A percentile compares a stretch with the other conserved stretches of the same genome.
phyloP scores from a whole-genome alignment of 2,329 filamentous ascomycete species.

The Phialophora macrospora region DNA sequence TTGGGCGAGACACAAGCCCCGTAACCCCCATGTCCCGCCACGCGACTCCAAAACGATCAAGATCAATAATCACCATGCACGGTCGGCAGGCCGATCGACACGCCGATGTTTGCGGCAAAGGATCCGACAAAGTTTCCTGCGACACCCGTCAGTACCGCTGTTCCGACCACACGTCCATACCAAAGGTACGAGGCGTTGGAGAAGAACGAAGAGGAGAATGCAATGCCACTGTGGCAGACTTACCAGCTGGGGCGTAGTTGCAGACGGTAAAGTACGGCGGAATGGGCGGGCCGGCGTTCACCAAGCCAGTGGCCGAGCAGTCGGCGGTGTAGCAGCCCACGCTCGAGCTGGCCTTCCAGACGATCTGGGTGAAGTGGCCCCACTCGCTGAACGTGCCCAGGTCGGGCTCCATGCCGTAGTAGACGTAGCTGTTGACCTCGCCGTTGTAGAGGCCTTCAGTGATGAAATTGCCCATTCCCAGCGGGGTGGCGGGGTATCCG shows the following conservation, averaged over 20 bases:
- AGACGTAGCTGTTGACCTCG: constrained; percentile 65
- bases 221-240: constrained; percentile 45
- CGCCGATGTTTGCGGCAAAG: constrained; percentile 29
- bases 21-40: not conserved
- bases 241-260: constrained; percentile 81
- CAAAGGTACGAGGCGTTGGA: not conserved
- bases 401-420: constrained; percentile 62
- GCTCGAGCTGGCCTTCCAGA: constrained; percentile 67
- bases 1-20: not conserved
- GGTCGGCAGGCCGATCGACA: constrained; percentile 22
- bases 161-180: not conserved
- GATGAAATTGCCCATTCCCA: constrained; percentile 65
- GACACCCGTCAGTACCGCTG: not conserved
- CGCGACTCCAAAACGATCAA: not conserved
- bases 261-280: constrained; percentile 78
- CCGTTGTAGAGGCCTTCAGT: constrained; percentile 87
- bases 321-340: constrained; percentile 55
- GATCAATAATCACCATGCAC: constrained; percentile 25
- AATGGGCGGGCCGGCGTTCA: constrained; percentile 48
- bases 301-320: constrained; percentile 49
- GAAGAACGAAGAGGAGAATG: not conserved
- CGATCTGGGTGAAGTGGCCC: constrained; percentile 77
- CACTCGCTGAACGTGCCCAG: constrained; percentile 65
- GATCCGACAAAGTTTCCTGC: constrained; percentile 28
- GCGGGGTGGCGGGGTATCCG: constrained; percentile 51